Evolutionary conservation across 192 early-diverging fungal genomes (phyloP).

Genomic region (Podila horticola): DNA sequence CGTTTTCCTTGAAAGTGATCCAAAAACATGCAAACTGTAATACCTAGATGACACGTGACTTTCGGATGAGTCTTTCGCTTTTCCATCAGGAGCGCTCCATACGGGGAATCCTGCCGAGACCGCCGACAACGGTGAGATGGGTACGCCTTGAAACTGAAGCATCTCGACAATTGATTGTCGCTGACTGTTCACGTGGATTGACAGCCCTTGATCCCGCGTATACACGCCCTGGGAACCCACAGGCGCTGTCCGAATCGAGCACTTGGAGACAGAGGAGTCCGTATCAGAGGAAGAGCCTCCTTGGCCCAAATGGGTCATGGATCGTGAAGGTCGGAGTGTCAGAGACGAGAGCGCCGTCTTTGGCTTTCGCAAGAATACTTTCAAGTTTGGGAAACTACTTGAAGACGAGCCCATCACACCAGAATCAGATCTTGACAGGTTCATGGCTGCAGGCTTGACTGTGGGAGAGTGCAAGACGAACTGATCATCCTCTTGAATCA

Average conservation of each 20-base stretch:
- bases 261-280: background rate
- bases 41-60: background rate
- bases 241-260: background rate
- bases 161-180: slow-evolving; percentile 15
- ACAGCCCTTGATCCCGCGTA: background rate
- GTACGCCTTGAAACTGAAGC: slow-evolving; percentile 10
- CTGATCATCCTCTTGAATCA: too few species aligned
- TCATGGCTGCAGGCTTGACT: too few species aligned
- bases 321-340: too few species aligned
- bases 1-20: too few species aligned
- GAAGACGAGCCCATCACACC: too few species aligned
- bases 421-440: too few species aligned
- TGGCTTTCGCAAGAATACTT: too few species aligned
- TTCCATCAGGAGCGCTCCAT: background rate
- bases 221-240: background rate
- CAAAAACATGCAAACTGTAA: too few species aligned
- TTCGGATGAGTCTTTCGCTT: background rate
- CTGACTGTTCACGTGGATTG: background rate
- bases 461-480: too few species aligned
- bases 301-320: background rate
- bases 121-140: slow-evolving; percentile 13
- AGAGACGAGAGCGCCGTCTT: too few species aligned
- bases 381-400: too few species aligned
- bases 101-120: slow-evolving; percentile 12
- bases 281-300: background rate